Evolutionary conservation across 2,329 filamentous ascomycete species (phyloP).

Genomic region (Sclerotinia subarctica): DNA sequence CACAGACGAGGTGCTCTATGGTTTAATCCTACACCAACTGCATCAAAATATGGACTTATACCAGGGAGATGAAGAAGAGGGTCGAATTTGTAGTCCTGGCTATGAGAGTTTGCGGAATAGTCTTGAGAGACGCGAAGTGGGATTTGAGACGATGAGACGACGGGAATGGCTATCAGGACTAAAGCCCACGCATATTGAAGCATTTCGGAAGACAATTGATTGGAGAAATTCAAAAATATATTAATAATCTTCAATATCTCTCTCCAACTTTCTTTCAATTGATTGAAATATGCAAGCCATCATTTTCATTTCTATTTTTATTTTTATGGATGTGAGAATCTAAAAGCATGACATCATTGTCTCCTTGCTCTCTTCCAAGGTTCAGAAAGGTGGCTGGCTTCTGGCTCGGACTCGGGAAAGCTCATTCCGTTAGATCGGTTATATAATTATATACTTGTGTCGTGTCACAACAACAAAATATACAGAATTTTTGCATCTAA

Average conservation of each 20-base stretch:
- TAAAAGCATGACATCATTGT: slow-evolving; percentile 9
- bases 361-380: background rate
- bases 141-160: slow-evolving; percentile 14
- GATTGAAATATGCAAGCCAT: background rate
- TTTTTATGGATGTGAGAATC: background rate
- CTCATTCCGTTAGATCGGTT: background rate
- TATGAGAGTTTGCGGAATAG: slow-evolving; percentile 26
- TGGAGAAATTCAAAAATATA: background rate
- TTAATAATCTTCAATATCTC: background rate
- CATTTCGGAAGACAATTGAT: background rate
- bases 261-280: background rate
- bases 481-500: background rate
- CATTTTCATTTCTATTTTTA: background rate
- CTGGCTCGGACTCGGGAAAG: background rate
- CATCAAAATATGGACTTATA: slow-evolving; percentile 57
- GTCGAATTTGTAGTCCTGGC: slow-evolving; percentile 47
- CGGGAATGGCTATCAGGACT: background rate
- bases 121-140: slow-evolving; percentile 20
- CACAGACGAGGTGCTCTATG: slow-evolving; percentile 41
- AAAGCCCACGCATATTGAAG: background rate
- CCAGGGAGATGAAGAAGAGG: slow-evolving; percentile 53
- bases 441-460: background rate
- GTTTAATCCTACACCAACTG: slow-evolving; percentile 37
- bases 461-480: background rate
- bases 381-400: background rate